Conservation (phyloP, 2,329 filamentous ascomycete genomes). For the Fusarium concolor region DNA sequence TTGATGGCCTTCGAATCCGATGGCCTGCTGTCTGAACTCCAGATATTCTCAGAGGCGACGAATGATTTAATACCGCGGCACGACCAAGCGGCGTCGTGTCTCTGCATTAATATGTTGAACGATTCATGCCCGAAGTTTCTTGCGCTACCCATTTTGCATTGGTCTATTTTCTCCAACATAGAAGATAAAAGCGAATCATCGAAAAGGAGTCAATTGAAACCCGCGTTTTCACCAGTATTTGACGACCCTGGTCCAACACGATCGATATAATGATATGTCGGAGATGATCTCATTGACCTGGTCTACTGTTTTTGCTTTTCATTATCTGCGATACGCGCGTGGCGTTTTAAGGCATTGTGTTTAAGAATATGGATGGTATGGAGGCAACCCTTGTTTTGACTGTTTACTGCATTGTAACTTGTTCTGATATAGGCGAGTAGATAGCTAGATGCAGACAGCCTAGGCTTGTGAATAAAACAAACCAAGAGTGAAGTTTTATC, state of each 20-base stretch:
- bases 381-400: slow-evolving; percentile 26
- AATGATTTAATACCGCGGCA: neutral
- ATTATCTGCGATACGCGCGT: slow-evolving; percentile 21
- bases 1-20: slow-evolving; percentile 79
- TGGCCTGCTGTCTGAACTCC: slow-evolving; percentile 64
- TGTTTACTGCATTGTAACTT: slow-evolving; percentile 8
- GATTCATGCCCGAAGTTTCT: slow-evolving; percentile 16
- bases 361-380: slow-evolving; percentile 24
- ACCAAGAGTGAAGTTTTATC: neutral
- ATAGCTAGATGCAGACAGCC: slow-evolving; percentile 32
- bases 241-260: slow-evolving; percentile 13
- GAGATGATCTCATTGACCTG: slow-evolving; percentile 22
- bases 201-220: neutral
- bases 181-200: slow-evolving; percentile 13
- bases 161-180: neutral
- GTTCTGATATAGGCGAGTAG: slow-evolving; percentile 13
- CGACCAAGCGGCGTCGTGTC: neutral
- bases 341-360: slow-evolving; percentile 30
- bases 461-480: slow-evolving; percentile 9
- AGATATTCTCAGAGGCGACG: neutral
- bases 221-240: slow-evolving; percentile 23
- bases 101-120: slow-evolving; percentile 12
- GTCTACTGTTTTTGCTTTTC: slow-evolving; percentile 24
- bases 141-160: slow-evolving; percentile 31
- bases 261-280: slow-evolving; percentile 40